phyloP scores from a whole-genome alignment of 2,329 filamentous ascomycete species.

The Drechslerella coelobrocha region DNA sequence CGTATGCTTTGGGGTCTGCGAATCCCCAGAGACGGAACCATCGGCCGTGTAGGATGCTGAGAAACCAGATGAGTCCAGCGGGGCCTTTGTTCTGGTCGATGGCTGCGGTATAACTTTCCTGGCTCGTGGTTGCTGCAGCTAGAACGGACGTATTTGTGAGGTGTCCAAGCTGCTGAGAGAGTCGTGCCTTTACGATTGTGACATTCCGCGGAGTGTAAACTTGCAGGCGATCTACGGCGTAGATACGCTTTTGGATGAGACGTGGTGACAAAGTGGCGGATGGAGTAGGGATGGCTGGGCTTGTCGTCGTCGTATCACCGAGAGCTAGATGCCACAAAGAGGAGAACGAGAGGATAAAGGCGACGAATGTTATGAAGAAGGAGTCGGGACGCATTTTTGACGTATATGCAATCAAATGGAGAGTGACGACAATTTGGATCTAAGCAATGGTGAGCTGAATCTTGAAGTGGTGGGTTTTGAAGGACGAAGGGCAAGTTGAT shows the following conservation, averaged over 20 bases:
- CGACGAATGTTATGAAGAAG: too few species aligned
- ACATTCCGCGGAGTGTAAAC: slow-evolving; percentile 16
- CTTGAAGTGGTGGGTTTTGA: too few species aligned
- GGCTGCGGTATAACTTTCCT: slow-evolving; percentile 24
- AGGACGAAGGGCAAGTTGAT: too few species aligned
- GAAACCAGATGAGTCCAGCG: slow-evolving; percentile 25
- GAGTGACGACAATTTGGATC: too few species aligned
- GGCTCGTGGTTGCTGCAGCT: slow-evolving; percentile 1
- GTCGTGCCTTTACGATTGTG: slow-evolving; percentile 14
- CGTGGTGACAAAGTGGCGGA: slow-evolving; percentile 7
- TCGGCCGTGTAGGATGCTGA: slow-evolving; percentile 14
- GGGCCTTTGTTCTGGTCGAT: slow-evolving; percentile 23
- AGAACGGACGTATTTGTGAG: slow-evolving; percentile 10
- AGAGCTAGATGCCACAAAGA: too few species aligned
- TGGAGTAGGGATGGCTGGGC: not conserved
- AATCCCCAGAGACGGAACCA: slow-evolving; percentile 43
- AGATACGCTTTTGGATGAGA: not conserved
- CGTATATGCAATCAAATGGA: too few species aligned
- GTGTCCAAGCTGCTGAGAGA: slow-evolving; percentile 19
- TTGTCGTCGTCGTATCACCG: not conserved
- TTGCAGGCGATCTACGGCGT: slow-evolving; percentile 18
- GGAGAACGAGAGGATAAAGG: slow-evolving; percentile 6
- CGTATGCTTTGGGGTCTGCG: slow-evolving; percentile 12
- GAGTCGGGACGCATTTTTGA: too few species aligned
- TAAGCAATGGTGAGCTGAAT: too few species aligned